Percentiles rank a stretch among this genome's conserved stretches.
Evolutionary conservation across 2,329 filamentous ascomycete genomes (phyloP).

Genomic region (Cordyceps javanica): DNA sequence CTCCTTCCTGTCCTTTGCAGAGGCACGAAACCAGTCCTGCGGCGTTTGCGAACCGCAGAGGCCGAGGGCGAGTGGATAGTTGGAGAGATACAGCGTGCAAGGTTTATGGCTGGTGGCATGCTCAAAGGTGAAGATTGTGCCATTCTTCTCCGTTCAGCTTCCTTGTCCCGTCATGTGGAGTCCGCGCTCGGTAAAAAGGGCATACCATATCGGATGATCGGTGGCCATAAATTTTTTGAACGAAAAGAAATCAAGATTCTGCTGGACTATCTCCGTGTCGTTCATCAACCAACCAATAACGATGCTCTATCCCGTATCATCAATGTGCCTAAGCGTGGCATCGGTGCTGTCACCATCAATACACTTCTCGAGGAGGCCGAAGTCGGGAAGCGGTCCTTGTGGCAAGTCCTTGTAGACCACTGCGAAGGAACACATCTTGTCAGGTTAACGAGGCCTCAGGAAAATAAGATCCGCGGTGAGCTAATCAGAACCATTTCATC

Average conservation of each 20-base stretch:
- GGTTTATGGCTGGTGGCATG: slow-evolving; percentile 65
- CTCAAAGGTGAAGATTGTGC: slow-evolving; percentile 73
- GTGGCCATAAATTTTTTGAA: slow-evolving; percentile 85
- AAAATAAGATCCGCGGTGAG: slow-evolving; percentile 46
- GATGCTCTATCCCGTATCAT: slow-evolving; percentile 79
- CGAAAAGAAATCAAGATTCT: slow-evolving; percentile 81
- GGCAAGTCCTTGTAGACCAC: slow-evolving; percentile 60
- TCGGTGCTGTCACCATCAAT: slow-evolving; percentile 75
- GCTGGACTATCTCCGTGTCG: slow-evolving; percentile 80
- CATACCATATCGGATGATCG: slow-evolving; percentile 88
- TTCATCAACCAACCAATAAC: slow-evolving; percentile 80
- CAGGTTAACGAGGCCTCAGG: slow-evolving; percentile 43
- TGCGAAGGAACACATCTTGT: slow-evolving; percentile 44
- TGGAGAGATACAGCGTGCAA: slow-evolving; percentile 67
- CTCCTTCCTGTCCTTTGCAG: slow-evolving; percentile 73
- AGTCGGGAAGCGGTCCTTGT: slow-evolving; percentile 60
- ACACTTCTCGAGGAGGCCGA: slow-evolving; percentile 72
- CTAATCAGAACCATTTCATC: slow-evolving; percentile 38
- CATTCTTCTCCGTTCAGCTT: slow-evolving; percentile 78
- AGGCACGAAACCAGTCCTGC: slow-evolving; percentile 74
- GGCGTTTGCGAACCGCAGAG: slow-evolving; percentile 62
- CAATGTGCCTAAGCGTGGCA: slow-evolving; percentile 73
- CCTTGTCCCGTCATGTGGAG: slow-evolving; percentile 81
- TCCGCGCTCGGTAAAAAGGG: slow-evolving; percentile 71
- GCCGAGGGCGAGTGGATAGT: slow-evolving; percentile 86